phyloP scores from a whole-genome alignment of 2,329 filamentous ascomycete genomes.

The Fusarium verticillioides region DNA sequence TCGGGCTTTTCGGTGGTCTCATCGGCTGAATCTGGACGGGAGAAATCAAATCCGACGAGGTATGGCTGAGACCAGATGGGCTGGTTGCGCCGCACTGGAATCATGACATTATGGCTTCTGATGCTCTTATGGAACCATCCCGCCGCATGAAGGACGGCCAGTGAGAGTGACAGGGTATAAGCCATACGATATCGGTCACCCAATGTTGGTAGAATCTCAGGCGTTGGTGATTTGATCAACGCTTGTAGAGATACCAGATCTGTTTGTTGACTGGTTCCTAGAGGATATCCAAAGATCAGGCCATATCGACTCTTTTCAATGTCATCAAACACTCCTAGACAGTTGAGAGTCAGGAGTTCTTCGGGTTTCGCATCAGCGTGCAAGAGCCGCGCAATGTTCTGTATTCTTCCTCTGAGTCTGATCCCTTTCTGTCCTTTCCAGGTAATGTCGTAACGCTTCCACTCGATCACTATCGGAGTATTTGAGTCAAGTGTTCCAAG shows the following conservation, averaged over 20 bases:
- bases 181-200: conserved; percentile 9
- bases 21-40: neutral
- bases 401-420: neutral
- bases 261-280: neutral
- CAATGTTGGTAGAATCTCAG: neutral
- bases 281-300: neutral
- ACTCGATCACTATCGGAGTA: neutral
- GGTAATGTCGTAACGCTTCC: neutral
- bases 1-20: conserved; percentile 8
- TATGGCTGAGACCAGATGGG: conserved; percentile 10
- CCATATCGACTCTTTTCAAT: neutral
- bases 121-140: conserved; percentile 22
- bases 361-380: neutral
- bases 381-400: conserved; percentile 5
- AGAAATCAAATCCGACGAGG: conserved; percentile 9
- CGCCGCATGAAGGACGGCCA: neutral
- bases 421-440: conserved; percentile 5
- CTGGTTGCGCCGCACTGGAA: neutral
- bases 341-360: conserved; percentile 4
- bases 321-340: neutral
- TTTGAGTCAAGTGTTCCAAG: neutral
- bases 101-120: conserved; percentile 13
- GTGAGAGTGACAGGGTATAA: neutral
- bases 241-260: neutral
- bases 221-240: neutral